Percentiles rank a stretch among this genome's conserved stretches.
Conservation (phyloP, 768 basidiomycete genomes). For the Exsudoporus frostii region DNA sequence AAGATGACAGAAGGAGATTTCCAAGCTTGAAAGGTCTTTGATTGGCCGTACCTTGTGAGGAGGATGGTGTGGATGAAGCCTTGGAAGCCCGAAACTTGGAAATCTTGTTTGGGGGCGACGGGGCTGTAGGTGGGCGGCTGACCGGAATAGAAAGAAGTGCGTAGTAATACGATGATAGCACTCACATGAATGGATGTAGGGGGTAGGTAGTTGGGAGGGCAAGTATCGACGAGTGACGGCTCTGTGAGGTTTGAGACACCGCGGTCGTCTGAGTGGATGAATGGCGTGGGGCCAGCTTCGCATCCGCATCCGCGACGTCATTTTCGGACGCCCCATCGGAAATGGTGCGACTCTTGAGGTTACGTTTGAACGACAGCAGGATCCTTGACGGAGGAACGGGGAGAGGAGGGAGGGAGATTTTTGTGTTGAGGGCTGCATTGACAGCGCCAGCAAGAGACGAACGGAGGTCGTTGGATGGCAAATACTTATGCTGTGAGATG, state of each 20-base stretch:
- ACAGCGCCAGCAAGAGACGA: conserved; percentile 23
- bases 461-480: conserved; percentile 7
- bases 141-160: background rate
- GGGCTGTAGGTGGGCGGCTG: conserved; percentile 18
- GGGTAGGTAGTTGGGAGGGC: conserved; percentile 10
- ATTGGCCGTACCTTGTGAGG: conserved; percentile 6
- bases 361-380: conserved; percentile 23
- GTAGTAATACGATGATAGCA: background rate
- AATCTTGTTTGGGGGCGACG: conserved; percentile 15
- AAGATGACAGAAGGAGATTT: conserved; percentile 87
- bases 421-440: conserved; percentile 21
- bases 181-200: conserved; percentile 21
- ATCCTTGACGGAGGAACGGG: conserved; percentile 18
- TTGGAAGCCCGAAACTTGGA: conserved; percentile 12
- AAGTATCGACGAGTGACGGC: conserved; percentile 9
- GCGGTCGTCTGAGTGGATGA: background rate
- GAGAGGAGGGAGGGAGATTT: conserved; percentile 14
- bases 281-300: background rate
- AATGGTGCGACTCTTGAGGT: conserved; percentile 3
- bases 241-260: background rate
- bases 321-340: background rate
- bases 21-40: conserved; percentile 48
- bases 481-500: conserved; percentile 9
- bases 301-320: background rate
- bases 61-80: conserved; percentile 3